These are phyloP conservation scores for Bruguiera parviflora DNA, from an alignment of 345 rosid species.

Conservation along the genomic window DNA sequence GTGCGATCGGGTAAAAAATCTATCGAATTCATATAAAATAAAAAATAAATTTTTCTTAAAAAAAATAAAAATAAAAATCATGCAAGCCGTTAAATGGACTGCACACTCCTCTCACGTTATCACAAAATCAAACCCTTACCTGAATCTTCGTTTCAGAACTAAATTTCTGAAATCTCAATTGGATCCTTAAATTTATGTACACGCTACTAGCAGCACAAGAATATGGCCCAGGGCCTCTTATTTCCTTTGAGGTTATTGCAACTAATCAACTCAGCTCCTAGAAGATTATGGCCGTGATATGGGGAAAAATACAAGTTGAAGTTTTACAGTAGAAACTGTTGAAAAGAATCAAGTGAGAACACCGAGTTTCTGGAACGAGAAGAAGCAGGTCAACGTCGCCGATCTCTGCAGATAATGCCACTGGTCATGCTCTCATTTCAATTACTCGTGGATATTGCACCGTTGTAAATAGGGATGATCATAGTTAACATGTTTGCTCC, in stretches of 20 bases:
- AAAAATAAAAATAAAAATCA: too few species aligned
- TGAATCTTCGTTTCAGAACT: background rate
- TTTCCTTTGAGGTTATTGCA: slow-evolving; percentile 17
- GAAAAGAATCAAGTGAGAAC: slow-evolving; percentile 30
- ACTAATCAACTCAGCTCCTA: slow-evolving; percentile 29
- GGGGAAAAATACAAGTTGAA: slow-evolving; percentile 21
- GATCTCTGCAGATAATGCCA: slow-evolving; percentile 3
- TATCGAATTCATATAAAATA: too few species aligned
- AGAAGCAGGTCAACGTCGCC: background rate
- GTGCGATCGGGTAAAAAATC: too few species aligned
- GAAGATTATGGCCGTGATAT: slow-evolving; percentile 16
- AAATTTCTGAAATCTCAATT: slow-evolving; percentile 3
- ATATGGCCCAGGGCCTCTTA: slow-evolving; percentile 16
- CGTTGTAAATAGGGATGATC: slow-evolving; percentile 20
- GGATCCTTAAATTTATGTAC: slow-evolving; percentile 28
- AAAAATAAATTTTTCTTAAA: too few species aligned
- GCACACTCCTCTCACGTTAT: background rate
- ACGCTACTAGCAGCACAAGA: slow-evolving; percentile 17
- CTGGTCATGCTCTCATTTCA: slow-evolving; percentile 7
- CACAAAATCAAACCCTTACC: background rate
- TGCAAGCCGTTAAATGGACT: too few species aligned
- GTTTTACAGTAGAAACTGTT: slow-evolving; percentile 34
- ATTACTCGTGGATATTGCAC: slow-evolving; percentile 46
- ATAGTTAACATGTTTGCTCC: slow-evolving; percentile 24
- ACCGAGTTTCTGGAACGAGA: slow-evolving; percentile 16